Conservation (phyloP, 2,329 filamentous ascomycete species). For the Ceratocystis diversiconidia region DNA sequence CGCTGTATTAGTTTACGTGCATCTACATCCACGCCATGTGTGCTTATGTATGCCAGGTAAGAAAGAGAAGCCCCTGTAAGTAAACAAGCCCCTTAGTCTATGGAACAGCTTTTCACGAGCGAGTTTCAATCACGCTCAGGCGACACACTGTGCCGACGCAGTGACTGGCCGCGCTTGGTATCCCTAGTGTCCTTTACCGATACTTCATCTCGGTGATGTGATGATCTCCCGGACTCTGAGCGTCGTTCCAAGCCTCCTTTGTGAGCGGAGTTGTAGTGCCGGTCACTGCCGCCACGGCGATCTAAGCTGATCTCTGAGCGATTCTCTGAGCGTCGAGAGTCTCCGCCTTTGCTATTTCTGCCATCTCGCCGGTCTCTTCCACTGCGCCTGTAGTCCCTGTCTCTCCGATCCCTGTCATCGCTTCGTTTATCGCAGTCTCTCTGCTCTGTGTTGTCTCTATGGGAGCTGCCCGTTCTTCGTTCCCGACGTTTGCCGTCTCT, state of each 20-base stretch:
- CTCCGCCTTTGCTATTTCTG: background rate
- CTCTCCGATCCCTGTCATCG: background rate
- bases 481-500: conserved; percentile 8
- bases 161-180: background rate
- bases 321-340: background rate
- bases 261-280: background rate
- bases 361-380: background rate
- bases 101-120: background rate
- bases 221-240: background rate
- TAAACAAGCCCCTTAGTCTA: background rate
- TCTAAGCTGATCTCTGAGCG: background rate
- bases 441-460: conserved; percentile 1
- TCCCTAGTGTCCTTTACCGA: background rate
- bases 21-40: background rate
- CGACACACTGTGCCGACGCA: background rate
- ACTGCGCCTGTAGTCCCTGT: background rate
- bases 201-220: background rate
- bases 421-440: background rate
- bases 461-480: background rate
- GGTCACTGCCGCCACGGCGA: background rate
- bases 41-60: background rate
- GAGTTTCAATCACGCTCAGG: background rate
- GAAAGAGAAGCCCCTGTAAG: background rate
- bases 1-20: background rate
- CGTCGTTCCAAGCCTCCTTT: background rate